Percentiles rank a stretch among this genome's conserved stretches.
These are phyloP conservation scores for Jatropha multifida DNA, from an alignment of 441 rosid genomes.

Conservation along the genomic window DNA sequence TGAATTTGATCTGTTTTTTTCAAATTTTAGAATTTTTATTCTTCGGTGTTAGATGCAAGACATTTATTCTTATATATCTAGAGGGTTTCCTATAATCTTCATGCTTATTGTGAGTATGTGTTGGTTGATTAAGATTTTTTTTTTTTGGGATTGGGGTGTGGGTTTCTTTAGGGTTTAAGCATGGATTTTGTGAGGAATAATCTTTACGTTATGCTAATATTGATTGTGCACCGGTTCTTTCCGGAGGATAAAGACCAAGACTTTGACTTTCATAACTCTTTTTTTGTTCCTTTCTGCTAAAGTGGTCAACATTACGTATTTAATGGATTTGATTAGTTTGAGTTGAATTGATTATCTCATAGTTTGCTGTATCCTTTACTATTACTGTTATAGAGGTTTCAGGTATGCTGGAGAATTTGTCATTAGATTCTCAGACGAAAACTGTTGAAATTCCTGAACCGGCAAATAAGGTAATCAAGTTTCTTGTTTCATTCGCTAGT, in stretches of 20 bases:
- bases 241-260: background rate
- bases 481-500: background rate
- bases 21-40: background rate
- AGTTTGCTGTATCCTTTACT: conserved; percentile 45
- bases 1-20: background rate
- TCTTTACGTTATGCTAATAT: background rate
- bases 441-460: conserved; percentile 59
- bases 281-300: background rate
- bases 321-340: background rate
- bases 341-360: background rate
- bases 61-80: no score
- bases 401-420: conserved; percentile 67
- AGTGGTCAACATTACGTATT: background rate
- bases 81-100: background rate
- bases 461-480: conserved; percentile 52
- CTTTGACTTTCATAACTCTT: background rate
- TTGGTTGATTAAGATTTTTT: background rate
- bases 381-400: conserved; percentile 53
- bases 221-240: background rate
- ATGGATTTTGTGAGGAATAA: background rate
- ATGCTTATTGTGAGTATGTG: background rate
- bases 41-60: background rate
- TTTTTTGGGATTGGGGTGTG: background rate
- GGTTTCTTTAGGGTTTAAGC: background rate
- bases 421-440: conserved; percentile 69